These are phyloP conservation scores for Tylopilus felleus DNA, from an alignment of 768 basidiomycete species.

Conservation along the genomic window DNA sequence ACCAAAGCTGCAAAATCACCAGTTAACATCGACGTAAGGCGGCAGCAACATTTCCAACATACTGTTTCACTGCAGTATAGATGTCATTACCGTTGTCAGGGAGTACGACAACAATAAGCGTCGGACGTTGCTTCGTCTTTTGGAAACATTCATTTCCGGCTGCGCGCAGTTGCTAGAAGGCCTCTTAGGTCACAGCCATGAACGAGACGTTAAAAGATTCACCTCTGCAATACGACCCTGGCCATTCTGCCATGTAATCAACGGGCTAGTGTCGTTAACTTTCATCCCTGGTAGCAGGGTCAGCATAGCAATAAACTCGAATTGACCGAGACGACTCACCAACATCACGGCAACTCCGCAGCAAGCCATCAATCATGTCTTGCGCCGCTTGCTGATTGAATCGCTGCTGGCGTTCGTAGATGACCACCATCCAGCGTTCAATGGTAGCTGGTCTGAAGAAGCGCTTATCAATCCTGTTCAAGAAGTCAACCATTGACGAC, in stretches of 20 bases:
- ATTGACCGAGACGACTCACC: constrained; percentile 43
- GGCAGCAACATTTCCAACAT: constrained; percentile 25
- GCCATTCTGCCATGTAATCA: constrained; percentile 54
- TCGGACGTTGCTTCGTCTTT: constrained; percentile 43
- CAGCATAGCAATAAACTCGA: background rate
- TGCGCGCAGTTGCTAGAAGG: constrained; percentile 43
- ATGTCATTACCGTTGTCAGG: constrained; percentile 76
- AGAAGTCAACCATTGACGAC: constrained; percentile 2
- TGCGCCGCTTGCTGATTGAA: constrained; percentile 48
- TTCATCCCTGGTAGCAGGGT: constrained; percentile 47
- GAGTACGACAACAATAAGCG: constrained; percentile 62
- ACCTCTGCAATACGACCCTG: constrained; percentile 53
- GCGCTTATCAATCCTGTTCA: constrained; percentile 61
- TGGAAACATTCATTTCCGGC: constrained; percentile 47
- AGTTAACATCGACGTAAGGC: constrained; percentile 1
- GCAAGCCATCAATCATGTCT: constrained; percentile 55
- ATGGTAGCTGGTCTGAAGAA: constrained; percentile 59
- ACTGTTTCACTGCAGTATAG: constrained; percentile 80
- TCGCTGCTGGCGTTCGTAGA: constrained; percentile 61
- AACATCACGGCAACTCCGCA: constrained; percentile 48
- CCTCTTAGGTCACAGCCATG: background rate
- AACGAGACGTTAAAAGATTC: constrained; percentile 5
- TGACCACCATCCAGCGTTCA: constrained; percentile 56
- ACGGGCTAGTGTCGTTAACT: constrained; percentile 42
- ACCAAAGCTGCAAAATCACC: constrained; percentile 53